Percentiles rank a stretch among this genome's conserved stretches.
These are phyloP conservation scores for Handroanthus guayacan DNA, from an alignment of 257 asterid genomes.

Conservation along the genomic window DNA sequence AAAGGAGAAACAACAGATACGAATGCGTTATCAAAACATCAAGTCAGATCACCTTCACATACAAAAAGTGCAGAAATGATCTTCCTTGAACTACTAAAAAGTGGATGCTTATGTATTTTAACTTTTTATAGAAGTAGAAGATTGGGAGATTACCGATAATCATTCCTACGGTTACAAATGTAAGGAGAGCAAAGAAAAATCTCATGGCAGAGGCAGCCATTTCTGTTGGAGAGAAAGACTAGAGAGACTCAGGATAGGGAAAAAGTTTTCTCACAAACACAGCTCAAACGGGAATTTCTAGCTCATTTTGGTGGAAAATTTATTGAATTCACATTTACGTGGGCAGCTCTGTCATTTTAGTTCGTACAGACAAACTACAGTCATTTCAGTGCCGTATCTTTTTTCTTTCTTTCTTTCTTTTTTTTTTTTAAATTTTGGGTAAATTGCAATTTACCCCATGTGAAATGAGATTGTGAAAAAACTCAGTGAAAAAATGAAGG, in stretches of 20 bases:
- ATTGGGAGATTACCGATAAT: conserved; percentile 59
- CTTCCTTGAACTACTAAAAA: not conserved
- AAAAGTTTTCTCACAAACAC: not conserved
- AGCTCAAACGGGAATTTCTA: no score
- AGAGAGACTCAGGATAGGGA: conserved; percentile 31
- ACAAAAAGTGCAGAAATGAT: conserved; percentile 9
- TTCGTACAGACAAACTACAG: no score
- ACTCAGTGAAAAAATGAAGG: no score
- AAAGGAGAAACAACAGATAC: not conserved
- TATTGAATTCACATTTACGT: no score
- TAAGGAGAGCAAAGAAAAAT: conserved; percentile 70
- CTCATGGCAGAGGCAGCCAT: conserved; percentile 45
- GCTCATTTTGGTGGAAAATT: no score
- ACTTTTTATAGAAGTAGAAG: not conserved
- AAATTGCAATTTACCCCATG: no score
- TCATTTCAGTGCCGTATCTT: no score
- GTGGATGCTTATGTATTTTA: not conserved
- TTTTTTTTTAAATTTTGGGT: no score
- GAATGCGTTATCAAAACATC: not conserved
- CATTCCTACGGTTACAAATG: conserved; percentile 77
- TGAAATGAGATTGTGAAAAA: no score
- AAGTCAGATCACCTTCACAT: not conserved
- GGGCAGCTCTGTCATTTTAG: no score
- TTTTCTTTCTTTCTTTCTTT: no score
- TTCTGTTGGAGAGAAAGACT: conserved; percentile 31